Evolutionary conservation across 2,329 filamentous ascomycete genomes (phyloP), one percentile per base, ranked within the genome.

Genomic region (Fonsecaea erecta): DNA sequence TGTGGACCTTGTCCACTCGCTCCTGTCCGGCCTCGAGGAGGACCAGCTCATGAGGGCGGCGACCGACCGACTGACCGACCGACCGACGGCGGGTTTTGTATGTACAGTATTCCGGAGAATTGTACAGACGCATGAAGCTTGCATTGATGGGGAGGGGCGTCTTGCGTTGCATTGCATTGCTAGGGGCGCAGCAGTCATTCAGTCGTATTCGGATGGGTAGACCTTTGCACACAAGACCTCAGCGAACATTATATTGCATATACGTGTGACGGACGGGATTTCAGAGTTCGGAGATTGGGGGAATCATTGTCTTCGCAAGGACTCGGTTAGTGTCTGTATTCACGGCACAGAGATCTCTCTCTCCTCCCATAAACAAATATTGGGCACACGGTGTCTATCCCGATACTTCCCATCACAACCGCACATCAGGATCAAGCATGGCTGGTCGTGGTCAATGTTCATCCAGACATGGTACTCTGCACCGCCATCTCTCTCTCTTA

Each of bases 91-190:
- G 6, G n/a, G 40, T 16, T 46, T 46, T 46, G 40, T 2, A 1
- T 48, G 43, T 48, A 48, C 43, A 48, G 1, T 24, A 48, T 24
- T 24, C 43, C 6, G 3, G 18, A 18, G 21, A 48, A 24, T 2
- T 48, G 43, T 24, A 32, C 4, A 18, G 55, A 48, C 24, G 34
- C 7, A n/a, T n/a, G n/a, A 12, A 30, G 8, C 28, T 3, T 18
- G 55, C 55, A 58, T 58, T 40, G 4, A 58, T 58, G n/a, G 4
- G 14, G 16, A 24, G 52, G 54, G 55, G 55, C 55, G 55, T 3
- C 2, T 18, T 26, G 55, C 43, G 24, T 48, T 48, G 43, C 43
- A 24, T 18, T 26, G 55, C 43, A 48, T 48, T 48, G 43, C 43
- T 48, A 12, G 18, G n/a, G n/a, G 21, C 43, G 43, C 43, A 48